A percentile compares a stretch with the other conserved stretches of the same genome.
Evolutionary conservation across 805 yeast species (phyloP).

Genomic region (Yarrowia osloensis): DNA sequence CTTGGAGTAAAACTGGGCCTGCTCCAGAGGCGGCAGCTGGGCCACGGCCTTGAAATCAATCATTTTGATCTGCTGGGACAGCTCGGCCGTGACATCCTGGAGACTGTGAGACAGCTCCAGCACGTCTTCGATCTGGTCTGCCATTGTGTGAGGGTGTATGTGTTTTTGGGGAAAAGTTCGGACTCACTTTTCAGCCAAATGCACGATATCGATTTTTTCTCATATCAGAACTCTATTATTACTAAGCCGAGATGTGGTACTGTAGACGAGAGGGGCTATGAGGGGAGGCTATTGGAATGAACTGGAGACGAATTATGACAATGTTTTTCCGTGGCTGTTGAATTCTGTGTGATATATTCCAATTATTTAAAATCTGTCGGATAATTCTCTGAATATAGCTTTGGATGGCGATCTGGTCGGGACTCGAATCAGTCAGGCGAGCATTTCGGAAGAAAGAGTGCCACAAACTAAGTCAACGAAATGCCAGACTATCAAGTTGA

Average conservation of each 20-base stretch:
- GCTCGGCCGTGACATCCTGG: slow-evolving; percentile 1
- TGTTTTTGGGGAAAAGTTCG: neutral
- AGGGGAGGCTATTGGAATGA: too few species aligned
- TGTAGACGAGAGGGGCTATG: too few species aligned
- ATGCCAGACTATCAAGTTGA: too few species aligned
- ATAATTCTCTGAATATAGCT: too few species aligned
- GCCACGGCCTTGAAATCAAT: slow-evolving; percentile 15
- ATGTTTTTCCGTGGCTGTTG: too few species aligned
- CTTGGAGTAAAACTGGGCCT: slow-evolving; percentile 35
- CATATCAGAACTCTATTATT: slow-evolving; percentile 8
- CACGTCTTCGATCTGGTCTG: slow-evolving; percentile 22
- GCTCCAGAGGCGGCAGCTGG: slow-evolving; percentile 28
- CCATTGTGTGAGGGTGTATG: neutral
- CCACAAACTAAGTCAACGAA: too few species aligned
- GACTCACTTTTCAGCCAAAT: neutral
- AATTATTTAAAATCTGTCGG: too few species aligned
- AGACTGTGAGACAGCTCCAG: slow-evolving; percentile 13
- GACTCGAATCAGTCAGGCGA: too few species aligned
- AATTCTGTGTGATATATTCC: too few species aligned
- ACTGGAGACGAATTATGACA: too few species aligned
- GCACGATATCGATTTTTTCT: slow-evolving; percentile 7
- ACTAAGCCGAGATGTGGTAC: neutral
- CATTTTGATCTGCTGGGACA: slow-evolving; percentile 8
- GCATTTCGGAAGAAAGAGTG: too few species aligned
- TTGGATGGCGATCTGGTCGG: too few species aligned